Percentiles rank a stretch among this genome's conserved stretches.
phyloP scores from a whole-genome alignment of 1,284 basidiomycete species.

The Vanrija sp. region DNA sequence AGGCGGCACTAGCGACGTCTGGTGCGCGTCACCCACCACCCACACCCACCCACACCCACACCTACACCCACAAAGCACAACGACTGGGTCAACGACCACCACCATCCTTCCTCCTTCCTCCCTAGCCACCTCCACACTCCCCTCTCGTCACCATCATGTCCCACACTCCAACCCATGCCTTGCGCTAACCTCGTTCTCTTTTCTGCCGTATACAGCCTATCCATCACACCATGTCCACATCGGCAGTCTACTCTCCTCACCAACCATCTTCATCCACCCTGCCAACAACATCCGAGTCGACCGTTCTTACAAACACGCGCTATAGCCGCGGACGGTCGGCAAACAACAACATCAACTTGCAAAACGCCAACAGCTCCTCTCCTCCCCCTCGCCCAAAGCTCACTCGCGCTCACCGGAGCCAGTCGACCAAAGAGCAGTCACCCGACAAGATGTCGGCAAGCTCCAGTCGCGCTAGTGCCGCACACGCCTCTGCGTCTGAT shows the following conservation, averaged over 20 bases:
- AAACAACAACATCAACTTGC: background rate
- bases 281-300: background rate
- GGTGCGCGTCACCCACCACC: too few relatives aligned
- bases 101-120: too few relatives aligned
- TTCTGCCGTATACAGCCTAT: too few relatives aligned
- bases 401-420: slow-evolving; percentile 10
- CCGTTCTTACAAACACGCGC: slow-evolving; percentile 1
- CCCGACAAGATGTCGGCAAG: slow-evolving; percentile 16
- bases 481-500: background rate
- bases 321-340: slow-evolving; percentile 9
- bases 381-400: background rate
- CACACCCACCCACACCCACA: too few relatives aligned
- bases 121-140: too few relatives aligned
- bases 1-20: too few relatives aligned
- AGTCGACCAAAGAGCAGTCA: slow-evolving; percentile 11
- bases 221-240: slow-evolving; percentile 10
- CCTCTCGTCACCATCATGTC: too few relatives aligned
- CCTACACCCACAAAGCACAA: too few relatives aligned
- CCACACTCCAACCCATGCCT: too few relatives aligned
- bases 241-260: slow-evolving; percentile 14
- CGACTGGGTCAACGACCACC: too few relatives aligned
- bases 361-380: too few relatives aligned
- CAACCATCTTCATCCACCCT: background rate
- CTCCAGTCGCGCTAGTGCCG: background rate
- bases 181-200: too few relatives aligned